Evolutionary conservation across 176 grass and related monocot genomes (phyloP), one percentile per base, ranked within the genome.

Genomic region (Stipa capillata): DNA sequence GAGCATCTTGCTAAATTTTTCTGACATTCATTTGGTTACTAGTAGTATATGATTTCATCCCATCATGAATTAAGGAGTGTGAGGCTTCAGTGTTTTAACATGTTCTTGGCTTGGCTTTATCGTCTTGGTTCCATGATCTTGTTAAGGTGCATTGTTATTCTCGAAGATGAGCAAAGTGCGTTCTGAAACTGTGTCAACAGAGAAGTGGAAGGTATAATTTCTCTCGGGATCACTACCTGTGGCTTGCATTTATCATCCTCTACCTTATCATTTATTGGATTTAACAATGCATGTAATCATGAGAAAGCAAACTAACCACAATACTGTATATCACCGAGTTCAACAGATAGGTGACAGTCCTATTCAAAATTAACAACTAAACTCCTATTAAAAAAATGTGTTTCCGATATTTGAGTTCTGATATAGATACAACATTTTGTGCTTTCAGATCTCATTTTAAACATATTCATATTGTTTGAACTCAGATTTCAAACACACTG

Each of bases 161-260:
- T 93, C 84, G 42, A 99, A 96, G 84, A 99, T 99, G 92, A 99
- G 90, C 81, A 96, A 88, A 88, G 90, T 99, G 13, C 85, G 92
- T 58, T 99, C 97, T 82, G 97, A 99, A 85, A 99, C 88, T 65
- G 97, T 89, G 85, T 93, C 90, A 50, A 85, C 80, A 84, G 97
- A 99, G 82, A 96, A 90, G 91, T 84, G 92, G 88, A 99, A 99
- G 97, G 97, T 99, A 93, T 83, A n/a, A 28, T 84, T 68, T 87
- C n/a, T 76, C 75, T 47, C 27, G 14, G 37, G 15, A 77, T 35
- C 28, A 83, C 25, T n/a, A 65, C 25, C 6, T 83, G 57, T 77
- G 11, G 4, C 34, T 84, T 61, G 29, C 68, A 67, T 74, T 51
- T 61, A 18, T 14, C 27, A 37, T 37, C 60, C n/a, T 33, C 12